Evolutionary conservation across 805 yeast genomes (phyloP), one percentile per base, ranked within the genome.

Genomic region (Brettanomyces sp.): DNA sequence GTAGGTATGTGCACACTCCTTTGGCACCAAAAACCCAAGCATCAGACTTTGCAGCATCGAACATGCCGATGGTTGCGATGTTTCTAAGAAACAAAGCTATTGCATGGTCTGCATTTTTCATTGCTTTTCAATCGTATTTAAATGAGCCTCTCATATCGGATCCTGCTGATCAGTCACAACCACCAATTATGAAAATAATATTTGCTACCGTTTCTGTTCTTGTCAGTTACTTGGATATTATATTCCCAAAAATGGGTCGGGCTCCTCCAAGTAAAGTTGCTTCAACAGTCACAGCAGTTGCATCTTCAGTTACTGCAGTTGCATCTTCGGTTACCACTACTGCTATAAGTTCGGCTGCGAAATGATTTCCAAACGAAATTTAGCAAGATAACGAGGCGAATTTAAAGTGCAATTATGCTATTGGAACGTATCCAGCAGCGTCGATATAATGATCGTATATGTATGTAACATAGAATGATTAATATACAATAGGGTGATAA

Each of bases 21-120:
- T 69, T 70, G 12, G 66, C 68, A 50, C 67, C 73, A 35, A 66
- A 77, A 47, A 61, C 62, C 38, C 69, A 66, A 41, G 77, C 77
- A 5, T 59, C 77, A 3, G 63, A 66, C 37, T 66, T 73, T 65
- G 65, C 74, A 25, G 61, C 79, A 5, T 79, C 75, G 54, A 70
- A 78, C 41, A 62, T 77, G 49, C 82, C 82, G 38, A 73, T 77
- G 79, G 80, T 77, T 2, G 82, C 82, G 41, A 77, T 77, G 82
- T 76, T 77, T 57, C 64, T 77, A 72, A 65, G 71, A 54, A 76
- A 76, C 59, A 77, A 74, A 56, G 62, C 77, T 50, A 59, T 77
- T 53, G 67, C 80, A 11, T 77, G 82, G 82, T 65, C 80, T 3
- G 60, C 79, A 23, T 55, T 74, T 24, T 75, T 77, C 55, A 59